These are phyloP conservation scores for Metschnikowia lochheadii DNA, from an alignment of 805 yeast species.

Conservation along the genomic window DNA sequence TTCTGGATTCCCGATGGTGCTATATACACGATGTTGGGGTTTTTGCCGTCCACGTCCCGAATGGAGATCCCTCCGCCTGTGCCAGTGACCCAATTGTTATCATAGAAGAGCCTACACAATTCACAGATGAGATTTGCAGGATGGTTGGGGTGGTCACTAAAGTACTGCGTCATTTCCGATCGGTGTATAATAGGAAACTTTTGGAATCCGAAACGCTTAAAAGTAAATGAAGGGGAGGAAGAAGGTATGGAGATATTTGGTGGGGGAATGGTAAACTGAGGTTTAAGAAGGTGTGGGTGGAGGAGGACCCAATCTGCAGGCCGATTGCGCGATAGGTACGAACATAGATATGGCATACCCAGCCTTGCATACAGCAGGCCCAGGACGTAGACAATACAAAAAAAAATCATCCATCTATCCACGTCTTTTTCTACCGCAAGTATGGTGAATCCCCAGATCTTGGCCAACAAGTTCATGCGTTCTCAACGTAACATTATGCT, in stretches of 20 bases:
- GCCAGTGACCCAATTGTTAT: conserved; percentile 89
- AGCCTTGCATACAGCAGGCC: background rate
- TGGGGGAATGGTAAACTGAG: too few relatives aligned
- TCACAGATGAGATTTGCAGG: conserved; percentile 86
- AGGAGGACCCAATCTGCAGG: background rate
- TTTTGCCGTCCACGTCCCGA: conserved; percentile 41
- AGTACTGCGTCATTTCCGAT: conserved; percentile 3
- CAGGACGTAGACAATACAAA: background rate
- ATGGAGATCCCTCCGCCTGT: conserved; percentile 96
- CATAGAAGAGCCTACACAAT: conserved; percentile 70
- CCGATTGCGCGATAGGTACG: background rate
- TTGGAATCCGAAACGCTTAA: too few relatives aligned
- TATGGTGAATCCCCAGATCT: conserved; percentile 6
- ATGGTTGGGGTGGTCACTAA: conserved; percentile 46
- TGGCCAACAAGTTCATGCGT: conserved; percentile 29
- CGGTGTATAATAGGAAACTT: too few relatives aligned
- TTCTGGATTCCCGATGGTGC: conserved; percentile 98
- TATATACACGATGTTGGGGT: conserved; percentile 54
- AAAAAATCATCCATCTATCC: background rate
- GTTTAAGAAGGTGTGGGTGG: too few relatives aligned
- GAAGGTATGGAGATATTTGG: too few relatives aligned
- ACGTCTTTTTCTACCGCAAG: background rate
- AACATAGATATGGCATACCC: too few relatives aligned
- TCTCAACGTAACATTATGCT: conserved; percentile 28
- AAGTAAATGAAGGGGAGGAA: background rate